These are phyloP conservation scores for Boletus rex-veris DNA, from an alignment of 768 basidiomycete genomes.

Conservation along the genomic window DNA sequence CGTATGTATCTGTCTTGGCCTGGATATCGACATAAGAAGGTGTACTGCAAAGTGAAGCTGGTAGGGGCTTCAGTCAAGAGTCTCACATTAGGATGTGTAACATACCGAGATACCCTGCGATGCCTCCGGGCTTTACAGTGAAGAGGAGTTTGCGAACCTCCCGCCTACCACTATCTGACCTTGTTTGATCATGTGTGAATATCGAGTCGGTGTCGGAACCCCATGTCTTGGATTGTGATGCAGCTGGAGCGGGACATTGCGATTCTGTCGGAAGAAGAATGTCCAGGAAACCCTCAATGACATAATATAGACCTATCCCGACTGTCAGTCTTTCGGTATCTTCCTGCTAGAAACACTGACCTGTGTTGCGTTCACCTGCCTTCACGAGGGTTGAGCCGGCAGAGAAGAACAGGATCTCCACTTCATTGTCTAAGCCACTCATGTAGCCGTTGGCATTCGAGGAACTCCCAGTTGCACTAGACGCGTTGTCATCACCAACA, in stretches of 20 bases:
- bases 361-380: constrained; percentile 87
- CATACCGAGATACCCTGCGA: constrained; percentile 91
- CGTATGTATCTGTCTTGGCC: constrained; percentile 98
- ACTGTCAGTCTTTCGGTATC: background rate
- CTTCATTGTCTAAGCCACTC: constrained; percentile 90
- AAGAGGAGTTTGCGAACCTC: constrained; percentile 71
- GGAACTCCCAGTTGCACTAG: constrained; percentile 62
- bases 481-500: constrained; percentile 60
- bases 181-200: constrained; percentile 31
- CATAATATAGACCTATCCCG: constrained; percentile 75
- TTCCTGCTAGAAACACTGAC: constrained; percentile 35
- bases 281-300: constrained; percentile 94
- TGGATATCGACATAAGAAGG: constrained; percentile 95
- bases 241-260: background rate
- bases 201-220: constrained; percentile 37
- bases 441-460: constrained; percentile 52
- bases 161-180: constrained; percentile 28
- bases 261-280: constrained; percentile 62
- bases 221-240: constrained; percentile 18
- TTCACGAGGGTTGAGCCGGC: constrained; percentile 83
- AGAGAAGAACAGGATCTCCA: constrained; percentile 91
- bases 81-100: background rate
- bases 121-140: constrained; percentile 95
- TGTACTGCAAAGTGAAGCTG: constrained; percentile 86
- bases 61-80: background rate